Conservation (phyloP, 2,329 filamentous ascomycete species). For the Trichoderma afroharzianum region DNA sequence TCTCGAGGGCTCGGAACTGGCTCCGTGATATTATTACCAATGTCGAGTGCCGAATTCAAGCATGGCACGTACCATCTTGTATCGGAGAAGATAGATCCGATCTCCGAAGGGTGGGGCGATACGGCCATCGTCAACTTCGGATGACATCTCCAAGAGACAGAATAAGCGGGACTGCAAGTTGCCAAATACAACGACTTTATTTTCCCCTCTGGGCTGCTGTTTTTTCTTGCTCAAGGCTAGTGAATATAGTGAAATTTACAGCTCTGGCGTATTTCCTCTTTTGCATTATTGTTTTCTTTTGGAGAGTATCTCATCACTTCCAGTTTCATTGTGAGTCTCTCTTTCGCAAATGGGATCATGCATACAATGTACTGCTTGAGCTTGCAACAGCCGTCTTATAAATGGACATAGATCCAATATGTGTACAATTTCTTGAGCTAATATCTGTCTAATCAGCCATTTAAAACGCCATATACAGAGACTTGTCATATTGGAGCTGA, state of each 20-base stretch:
- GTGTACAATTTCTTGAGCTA: neutral
- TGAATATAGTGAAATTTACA: neutral
- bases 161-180: neutral
- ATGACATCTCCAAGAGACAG: neutral
- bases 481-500: neutral
- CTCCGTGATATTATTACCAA: neutral
- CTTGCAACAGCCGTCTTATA: neutral
- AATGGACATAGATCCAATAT: neutral
- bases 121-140: neutral
- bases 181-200: neutral
- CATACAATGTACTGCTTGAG: neutral
- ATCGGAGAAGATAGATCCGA: conserved; percentile 8
- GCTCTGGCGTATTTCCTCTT: neutral
- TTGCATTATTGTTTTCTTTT: neutral
- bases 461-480: neutral
- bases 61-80: neutral
- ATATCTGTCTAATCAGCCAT: neutral
- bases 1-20: neutral
- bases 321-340: neutral
- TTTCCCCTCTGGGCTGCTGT: neutral
- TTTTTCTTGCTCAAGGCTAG: neutral
- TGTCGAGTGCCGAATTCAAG: neutral
- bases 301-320: neutral
- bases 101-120: conserved; percentile 6
- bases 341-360: neutral